Evolutionary conservation across 371 early-diverging fungal genomes (phyloP), one percentile per base, ranked within the genome.

Genomic region (Blakeslea trispora): DNA sequence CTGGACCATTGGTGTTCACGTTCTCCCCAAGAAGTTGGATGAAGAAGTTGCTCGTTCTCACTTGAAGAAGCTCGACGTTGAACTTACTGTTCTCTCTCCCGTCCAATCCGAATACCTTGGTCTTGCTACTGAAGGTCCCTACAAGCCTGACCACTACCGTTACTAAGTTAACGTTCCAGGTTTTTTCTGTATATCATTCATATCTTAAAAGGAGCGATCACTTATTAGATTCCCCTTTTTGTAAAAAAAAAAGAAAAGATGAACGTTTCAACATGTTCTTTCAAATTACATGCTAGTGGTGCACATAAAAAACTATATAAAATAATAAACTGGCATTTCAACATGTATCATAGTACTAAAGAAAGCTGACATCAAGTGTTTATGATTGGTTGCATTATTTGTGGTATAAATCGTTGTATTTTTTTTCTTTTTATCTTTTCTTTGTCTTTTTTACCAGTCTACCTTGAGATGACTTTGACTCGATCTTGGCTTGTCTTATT

Each of bases 41-140:
- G 98, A 98, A 81, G 98, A 99, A 83, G 98, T 99, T 63, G 99
- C 99, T 55, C 85, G 88, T 63, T 92, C 95, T 66, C 98, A 98
- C 81, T 85, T 99, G 64, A 86, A 81, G 72, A 93, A 97, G 85
- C 88, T 98, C 66, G 96, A 93, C 69, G 95, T 97, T 80, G 92
- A 96, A 78, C 84, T 94, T 45, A 87, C 94, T 63, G 73, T 74
- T 55, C 83, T 95, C 50, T 68, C 89, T 57, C 19, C 62, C 34
- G 83, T 75, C 51, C 96, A 95, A 81, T 77, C 90, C 44, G 87
- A 90, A 50, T 99, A 98, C 89, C 86, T 98, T 48, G 87, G 86
- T 68, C 77, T 98, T 64, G 67, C 85, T 63, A 58, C 70, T 56
- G 84, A 86, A 57, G 99, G 99, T 68, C 99, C 99, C 54, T 99